phyloP scores from a whole-genome alignment of 164 flowering plant species.

The Magnolia sinica region DNA sequence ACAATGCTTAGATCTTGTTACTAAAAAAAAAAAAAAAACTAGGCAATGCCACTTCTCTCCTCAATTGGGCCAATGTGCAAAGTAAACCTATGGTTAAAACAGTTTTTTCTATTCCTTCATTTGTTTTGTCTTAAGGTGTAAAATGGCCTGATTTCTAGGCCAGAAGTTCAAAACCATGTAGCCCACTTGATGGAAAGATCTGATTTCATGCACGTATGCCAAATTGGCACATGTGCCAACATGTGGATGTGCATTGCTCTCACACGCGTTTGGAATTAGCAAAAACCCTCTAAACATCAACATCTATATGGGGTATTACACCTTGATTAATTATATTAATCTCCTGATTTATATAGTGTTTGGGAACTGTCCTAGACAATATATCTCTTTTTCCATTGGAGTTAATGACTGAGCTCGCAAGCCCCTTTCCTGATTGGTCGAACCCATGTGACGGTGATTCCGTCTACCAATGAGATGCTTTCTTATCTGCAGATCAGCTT shows the following conservation, averaged over 20 bases:
- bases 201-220: too few relatives aligned
- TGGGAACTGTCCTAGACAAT: not conserved
- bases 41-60: too few relatives aligned
- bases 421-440: conserved; percentile 5
- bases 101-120: too few relatives aligned
- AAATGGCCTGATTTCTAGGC: too few relatives aligned
- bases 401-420: conserved; percentile 2
- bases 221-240: not conserved
- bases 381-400: not conserved
- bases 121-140: too few relatives aligned
- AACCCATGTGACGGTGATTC: conserved; percentile 8
- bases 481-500: not conserved
- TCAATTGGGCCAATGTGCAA: too few relatives aligned
- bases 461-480: conserved; percentile 4
- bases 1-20: too few relatives aligned
- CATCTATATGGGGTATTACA: conserved; percentile 2
- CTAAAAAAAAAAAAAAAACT: too few relatives aligned
- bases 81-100: too few relatives aligned
- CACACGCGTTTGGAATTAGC: not conserved
- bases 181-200: too few relatives aligned
- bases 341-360: not conserved
- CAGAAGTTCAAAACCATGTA: too few relatives aligned
- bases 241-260: not conserved
- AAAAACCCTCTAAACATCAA: conserved; percentile 6
- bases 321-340: not conserved